Conservation (phyloP, 1,284 basidiomycete species). For the Laetiporus sulphureus region DNA sequence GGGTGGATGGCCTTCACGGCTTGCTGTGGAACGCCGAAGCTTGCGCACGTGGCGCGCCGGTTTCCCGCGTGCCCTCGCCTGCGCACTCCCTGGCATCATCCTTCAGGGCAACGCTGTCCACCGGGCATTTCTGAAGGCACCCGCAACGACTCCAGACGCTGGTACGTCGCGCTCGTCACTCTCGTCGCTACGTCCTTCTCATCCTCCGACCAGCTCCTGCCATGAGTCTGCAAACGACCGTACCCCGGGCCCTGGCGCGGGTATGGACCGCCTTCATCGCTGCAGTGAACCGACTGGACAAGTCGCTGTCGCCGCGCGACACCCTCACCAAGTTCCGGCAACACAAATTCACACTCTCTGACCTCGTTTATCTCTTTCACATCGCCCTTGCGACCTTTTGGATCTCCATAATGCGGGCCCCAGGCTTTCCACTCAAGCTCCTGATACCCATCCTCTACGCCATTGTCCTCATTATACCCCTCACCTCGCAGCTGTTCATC, state of each 20-base stretch:
- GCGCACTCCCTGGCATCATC: no score
- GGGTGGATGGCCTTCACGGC: no score
- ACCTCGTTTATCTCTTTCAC: slow-evolving; percentile 62
- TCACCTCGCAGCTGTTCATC: slow-evolving; percentile 90
- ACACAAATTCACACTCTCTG: slow-evolving; percentile 55
- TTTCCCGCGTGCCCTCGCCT: no score
- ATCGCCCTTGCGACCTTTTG: slow-evolving; percentile 66
- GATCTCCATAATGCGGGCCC: slow-evolving; percentile 71
- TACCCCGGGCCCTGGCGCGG: slow-evolving; percentile 18
- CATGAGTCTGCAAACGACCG: slow-evolving; percentile 10
- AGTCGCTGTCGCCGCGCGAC: slow-evolving; percentile 64
- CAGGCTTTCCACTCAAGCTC: slow-evolving; percentile 73
- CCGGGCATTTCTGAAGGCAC: background rate
- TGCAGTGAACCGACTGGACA: slow-evolving; percentile 67
- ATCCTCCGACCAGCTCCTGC: background rate
- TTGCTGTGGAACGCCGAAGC: no score
- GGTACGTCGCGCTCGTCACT: slow-evolving; percentile 1
- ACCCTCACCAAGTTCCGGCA: slow-evolving; percentile 58
- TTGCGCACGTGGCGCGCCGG: no score
- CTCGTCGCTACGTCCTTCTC: background rate
- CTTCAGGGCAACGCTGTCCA: background rate
- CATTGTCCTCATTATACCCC: slow-evolving; percentile 70
- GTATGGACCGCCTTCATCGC: slow-evolving; percentile 49
- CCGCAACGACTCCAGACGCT: no score
- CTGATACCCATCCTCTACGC: slow-evolving; percentile 72